Conservation (phyloP, 495 filamentous ascomycete species). For the Neurospora sp. region DNA sequence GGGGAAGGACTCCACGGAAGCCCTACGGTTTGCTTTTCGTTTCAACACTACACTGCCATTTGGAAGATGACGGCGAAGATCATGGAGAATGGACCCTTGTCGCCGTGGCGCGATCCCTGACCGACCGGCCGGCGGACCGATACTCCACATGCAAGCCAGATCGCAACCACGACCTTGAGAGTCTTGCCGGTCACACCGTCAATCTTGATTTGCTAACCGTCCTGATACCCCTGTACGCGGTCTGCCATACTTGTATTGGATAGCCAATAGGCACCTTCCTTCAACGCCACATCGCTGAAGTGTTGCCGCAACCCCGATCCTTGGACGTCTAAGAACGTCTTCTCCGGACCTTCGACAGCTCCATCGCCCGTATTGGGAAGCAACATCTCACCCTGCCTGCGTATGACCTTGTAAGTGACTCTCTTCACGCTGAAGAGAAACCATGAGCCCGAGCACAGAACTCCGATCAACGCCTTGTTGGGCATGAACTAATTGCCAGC, state of each 20-base stretch:
- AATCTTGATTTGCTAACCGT: slow-evolving; percentile 15
- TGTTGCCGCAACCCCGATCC: slow-evolving; percentile 18
- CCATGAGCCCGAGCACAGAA: not conserved
- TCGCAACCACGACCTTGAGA: slow-evolving; percentile 19
- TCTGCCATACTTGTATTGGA: slow-evolving; percentile 6
- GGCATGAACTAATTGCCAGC: not conserved
- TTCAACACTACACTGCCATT: not conserved
- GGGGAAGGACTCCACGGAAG: not conserved
- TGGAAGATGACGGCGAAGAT: not conserved
- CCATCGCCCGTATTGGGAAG: not conserved
- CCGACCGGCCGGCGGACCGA: slow-evolving; percentile 29
- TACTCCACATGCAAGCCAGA: slow-evolving; percentile 30
- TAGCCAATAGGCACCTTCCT: slow-evolving; percentile 12
- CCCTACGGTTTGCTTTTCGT: not conserved
- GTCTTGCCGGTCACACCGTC: not conserved
- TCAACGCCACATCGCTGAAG: slow-evolving; percentile 14
- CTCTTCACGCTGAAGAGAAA: not conserved
- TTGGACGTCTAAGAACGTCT: slow-evolving; percentile 3
- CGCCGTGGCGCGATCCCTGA: slow-evolving; percentile 10
- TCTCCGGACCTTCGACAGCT: not conserved
- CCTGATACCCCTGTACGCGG: slow-evolving; percentile 1
- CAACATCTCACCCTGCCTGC: not conserved
- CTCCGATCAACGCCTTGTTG: not conserved
- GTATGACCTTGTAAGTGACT: not conserved
- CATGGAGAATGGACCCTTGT: slow-evolving; percentile 8